These are phyloP conservation scores for Boletus rubropictus DNA, from an alignment of 768 basidiomycete species.

Conservation along the genomic window DNA sequence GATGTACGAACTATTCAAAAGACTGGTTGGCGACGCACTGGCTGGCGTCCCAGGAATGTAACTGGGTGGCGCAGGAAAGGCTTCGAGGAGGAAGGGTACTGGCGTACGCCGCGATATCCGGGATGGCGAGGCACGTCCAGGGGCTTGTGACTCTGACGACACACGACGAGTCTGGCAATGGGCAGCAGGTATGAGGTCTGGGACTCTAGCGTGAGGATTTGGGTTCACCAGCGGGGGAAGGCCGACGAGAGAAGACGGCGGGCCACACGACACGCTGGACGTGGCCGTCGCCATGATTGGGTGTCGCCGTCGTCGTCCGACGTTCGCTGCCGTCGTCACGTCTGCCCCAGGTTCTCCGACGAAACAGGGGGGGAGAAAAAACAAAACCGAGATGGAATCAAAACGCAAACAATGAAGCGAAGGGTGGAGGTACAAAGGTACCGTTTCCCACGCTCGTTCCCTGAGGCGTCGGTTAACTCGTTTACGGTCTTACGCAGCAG, in stretches of 20 bases:
- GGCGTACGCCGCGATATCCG: conserved; percentile 29
- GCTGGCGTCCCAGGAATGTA: conserved; percentile 27
- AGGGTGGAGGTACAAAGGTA: conserved; percentile 11
- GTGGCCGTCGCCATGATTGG: conserved; percentile 15
- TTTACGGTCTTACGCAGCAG: too few relatives aligned
- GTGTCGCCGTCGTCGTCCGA: not conserved
- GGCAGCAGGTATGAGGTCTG: conserved; percentile 9
- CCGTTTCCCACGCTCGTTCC: conserved; percentile 21
- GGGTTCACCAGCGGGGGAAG: conserved; percentile 8
- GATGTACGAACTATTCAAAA: conserved; percentile 12
- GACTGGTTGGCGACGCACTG: not conserved
- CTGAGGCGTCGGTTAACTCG: conserved; percentile 17
- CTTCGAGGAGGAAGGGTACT: conserved; percentile 33
- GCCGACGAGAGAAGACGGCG: conserved; percentile 3
- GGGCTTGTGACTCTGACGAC: conserved; percentile 24
- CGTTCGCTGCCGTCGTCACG: conserved; percentile 14
- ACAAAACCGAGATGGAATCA: conserved; percentile 13
- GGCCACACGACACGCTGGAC: conserved; percentile 18
- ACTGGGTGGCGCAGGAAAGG: conserved; percentile 34
- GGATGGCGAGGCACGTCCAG: conserved; percentile 23
- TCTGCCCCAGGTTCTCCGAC: conserved; percentile 8
- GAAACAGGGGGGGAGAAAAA: conserved; percentile 20
- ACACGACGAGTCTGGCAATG: conserved; percentile 15
- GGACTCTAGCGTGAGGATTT: conserved; percentile 9
- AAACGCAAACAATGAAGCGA: conserved; percentile 9